Percentiles rank a stretch among this genome's conserved stretches.
phyloP scores from a whole-genome alignment of 164 flowering plant genomes.

The Umbilicus rupestris region DNA sequence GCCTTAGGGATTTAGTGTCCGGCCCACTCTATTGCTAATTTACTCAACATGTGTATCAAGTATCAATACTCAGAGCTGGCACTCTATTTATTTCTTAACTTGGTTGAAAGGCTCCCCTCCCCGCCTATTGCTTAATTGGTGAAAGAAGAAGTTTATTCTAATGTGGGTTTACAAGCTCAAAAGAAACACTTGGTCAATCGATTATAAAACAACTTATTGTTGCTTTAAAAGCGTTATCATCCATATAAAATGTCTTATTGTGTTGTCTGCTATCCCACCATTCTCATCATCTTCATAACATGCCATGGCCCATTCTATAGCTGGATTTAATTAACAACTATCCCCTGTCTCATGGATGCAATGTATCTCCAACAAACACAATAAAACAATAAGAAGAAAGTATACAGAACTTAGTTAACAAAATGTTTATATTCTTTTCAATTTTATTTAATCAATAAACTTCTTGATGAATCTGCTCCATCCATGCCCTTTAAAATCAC shows the following conservation, averaged over 20 bases:
- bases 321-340: constrained; percentile 1
- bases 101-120: too few relatives aligned
- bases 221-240: neutral
- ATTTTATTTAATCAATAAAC: neutral
- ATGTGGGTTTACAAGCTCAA: constrained; percentile 3
- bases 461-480: neutral
- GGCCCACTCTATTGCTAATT: too few relatives aligned
- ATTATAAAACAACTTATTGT: neutral
- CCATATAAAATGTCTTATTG: neutral
- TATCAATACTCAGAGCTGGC: too few relatives aligned
- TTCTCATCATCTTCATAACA: constrained; percentile 1
- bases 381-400: neutral
- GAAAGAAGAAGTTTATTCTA: too few relatives aligned
- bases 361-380: constrained; percentile 4
- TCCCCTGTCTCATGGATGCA: neutral
- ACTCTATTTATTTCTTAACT: too few relatives aligned
- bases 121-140: too few relatives aligned
- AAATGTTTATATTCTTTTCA: neutral
- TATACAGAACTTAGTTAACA: neutral
- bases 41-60: too few relatives aligned
- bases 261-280: constrained; percentile 1
- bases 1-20: too few relatives aligned
- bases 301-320: constrained; percentile 3
- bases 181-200: constrained; percentile 2
- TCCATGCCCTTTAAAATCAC: too few relatives aligned